Base-by-base conservation (phyloP, 2,329 filamentous ascomycete species). In the Harringtonia lauricola region DNA sequence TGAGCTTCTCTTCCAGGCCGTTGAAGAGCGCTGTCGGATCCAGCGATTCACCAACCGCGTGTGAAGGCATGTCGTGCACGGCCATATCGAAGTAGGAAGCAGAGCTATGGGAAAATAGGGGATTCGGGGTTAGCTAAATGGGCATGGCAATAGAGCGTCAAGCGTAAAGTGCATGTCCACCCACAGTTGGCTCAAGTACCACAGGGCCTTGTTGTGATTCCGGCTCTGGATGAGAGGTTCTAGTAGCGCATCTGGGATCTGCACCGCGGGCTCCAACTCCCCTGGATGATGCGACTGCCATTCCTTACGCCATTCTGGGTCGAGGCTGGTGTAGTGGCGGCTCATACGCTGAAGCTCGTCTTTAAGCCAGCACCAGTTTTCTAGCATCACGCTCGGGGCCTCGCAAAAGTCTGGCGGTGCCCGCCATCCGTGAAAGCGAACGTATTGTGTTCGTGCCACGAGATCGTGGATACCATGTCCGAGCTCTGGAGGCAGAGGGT, bases 391-490 rank as follows among this genome's bases (percentile, higher is more conserved):
- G 29, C 28, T 28, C 8, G 33, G 22, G 18, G 26, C 38, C 29
- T 40, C 38, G 9, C 28, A 9, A 8, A 40, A 28, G 10, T 40
- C 38, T n/a, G 15, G 14, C n/a, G 28, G 7, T 5, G 15, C 38
- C 3, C 3, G 3, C n/a, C 21, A 33, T 8, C 38, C 38, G 29
- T 40, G 38, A 28, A 40, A 40, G 4, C 28, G n/a, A 3, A 18
- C n/a, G 15, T 33, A 40, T 4, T 9, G 4, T 14, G 38, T 33
- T 3, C 38, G n/a, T 12, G 28, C n/a, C 18, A 40, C n/a, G 4
- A 40, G 26, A 18, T 40, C 38, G 15, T 40, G 38, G 3, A 40
- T 33, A 17, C 38, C 33, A n/a, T 40, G 38, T 19, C 38, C 38
- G 29, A 40, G 38, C 15, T 40, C 38, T 40, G 12, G 17, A 18